These are phyloP conservation scores for Vigna reflexopilosa DNA, from an alignment of 306 rosid species.

Conservation along the genomic window DNA sequence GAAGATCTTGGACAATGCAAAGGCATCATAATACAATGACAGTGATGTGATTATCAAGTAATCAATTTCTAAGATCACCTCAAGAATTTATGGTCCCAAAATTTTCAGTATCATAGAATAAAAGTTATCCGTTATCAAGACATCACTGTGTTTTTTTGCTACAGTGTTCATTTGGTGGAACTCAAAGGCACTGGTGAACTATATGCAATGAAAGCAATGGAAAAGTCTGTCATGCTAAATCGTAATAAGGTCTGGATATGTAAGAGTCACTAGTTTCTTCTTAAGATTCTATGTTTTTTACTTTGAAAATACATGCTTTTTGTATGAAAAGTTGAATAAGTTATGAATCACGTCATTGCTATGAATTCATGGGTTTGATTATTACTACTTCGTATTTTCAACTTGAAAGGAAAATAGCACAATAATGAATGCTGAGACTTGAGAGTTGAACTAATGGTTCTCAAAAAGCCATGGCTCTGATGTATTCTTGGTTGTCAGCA, in stretches of 20 bases:
- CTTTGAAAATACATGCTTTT: constrained; percentile 9
- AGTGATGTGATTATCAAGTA: too few relatives aligned
- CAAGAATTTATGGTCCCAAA: background rate
- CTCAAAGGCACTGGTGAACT: constrained; percentile 77
- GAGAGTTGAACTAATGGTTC: background rate
- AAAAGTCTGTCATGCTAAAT: constrained; percentile 78
- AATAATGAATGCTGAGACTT: background rate
- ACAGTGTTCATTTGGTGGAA: constrained; percentile 96
- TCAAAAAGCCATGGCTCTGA: background rate
- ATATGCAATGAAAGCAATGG: constrained; percentile 99
- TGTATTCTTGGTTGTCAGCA: background rate
- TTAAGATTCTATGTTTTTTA: constrained; percentile 11
- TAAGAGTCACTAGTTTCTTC: constrained; percentile 33
- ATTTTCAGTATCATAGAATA: background rate
- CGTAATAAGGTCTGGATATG: constrained; percentile 85
- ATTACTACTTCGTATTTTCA: background rate
- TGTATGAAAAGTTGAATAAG: background rate
- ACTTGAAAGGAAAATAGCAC: background rate
- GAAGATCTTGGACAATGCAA: too few relatives aligned
- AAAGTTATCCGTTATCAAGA: constrained; percentile 17
- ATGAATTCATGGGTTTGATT: constrained; percentile 7
- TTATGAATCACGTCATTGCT: constrained; percentile 7
- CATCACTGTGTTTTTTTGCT: constrained; percentile 42
- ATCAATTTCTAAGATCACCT: too few relatives aligned
- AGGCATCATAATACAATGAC: too few relatives aligned